Evolutionary conservation across 306 rosid species (phyloP), one percentile per base, ranked within the genome.

Genomic region (Canavalia ensiformis): DNA sequence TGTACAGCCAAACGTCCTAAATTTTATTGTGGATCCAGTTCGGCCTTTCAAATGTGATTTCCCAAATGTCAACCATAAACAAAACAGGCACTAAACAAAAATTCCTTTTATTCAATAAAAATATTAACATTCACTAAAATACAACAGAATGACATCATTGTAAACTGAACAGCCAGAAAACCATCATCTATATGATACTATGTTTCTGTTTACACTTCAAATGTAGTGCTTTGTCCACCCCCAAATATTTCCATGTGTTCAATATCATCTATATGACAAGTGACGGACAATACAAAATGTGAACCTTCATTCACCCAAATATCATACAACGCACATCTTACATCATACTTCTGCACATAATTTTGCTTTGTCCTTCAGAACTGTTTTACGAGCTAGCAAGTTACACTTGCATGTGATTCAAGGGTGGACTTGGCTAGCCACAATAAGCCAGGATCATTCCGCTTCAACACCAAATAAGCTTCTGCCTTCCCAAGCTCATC

Each of bases 361-460:
- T 34, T 64, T 58, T 63, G 71, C 75, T 75, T 46, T 66, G 44
- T 39, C 62, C 65, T 68, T 29, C 70, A 77, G 42, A 34, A 39
- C 45, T 31, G 49, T 35, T 45, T 65, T 82, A 28, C n/a, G 59
- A 28, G 74, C 87, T 89, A 92, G 75, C 60, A 64, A 56, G 80
- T 44, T 62, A 46, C 58, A 71, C 84, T 82, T 51, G 94, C 64
- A 74, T 82, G 77, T 51, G 94, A 84, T 86, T 95, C 97, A 5
- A 95, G 89, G 81, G 89, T 86, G 75, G 97, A 89, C 88, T 95
- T 93, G 74, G 98, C 99, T 75, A 93, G 93, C 99, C 99, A 95
- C 87, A 95, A 80, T 70, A 95, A 82, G 62, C 93, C 98, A 1
- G 94, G 99, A 86, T 95, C 99, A 68, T 95, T 86, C 74, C 97